phyloP scores from a whole-genome alignment of 371 early-diverging fungal species.

The Basidiobolus meristosporus region DNA sequence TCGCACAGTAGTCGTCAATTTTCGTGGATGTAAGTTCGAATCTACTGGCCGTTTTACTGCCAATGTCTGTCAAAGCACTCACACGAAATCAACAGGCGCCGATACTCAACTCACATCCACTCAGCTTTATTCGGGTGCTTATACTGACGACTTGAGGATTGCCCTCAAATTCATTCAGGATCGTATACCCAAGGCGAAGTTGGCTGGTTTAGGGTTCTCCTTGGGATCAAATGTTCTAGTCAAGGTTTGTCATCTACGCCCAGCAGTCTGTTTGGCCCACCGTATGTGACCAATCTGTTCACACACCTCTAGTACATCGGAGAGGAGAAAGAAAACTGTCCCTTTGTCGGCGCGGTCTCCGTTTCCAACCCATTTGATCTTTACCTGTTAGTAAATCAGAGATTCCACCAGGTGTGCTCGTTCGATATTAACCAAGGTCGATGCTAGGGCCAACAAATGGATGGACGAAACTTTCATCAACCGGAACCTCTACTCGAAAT shows the following conservation, averaged over 20 bases:
- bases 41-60: background rate
- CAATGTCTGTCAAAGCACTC: background rate
- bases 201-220: conserved; percentile 71
- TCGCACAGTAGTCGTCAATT: conserved; percentile 70
- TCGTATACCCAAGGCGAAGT: conserved; percentile 32
- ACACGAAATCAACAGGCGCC: conserved; percentile 12
- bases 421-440: background rate
- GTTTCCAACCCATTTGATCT: conserved; percentile 80
- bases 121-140: conserved; percentile 65
- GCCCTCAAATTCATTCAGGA: conserved; percentile 32
- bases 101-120: conserved; percentile 48
- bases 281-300: conserved; percentile 1
- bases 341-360: conserved; percentile 51
- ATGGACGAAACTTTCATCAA: conserved; percentile 26
- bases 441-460: conserved; percentile 2
- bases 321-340: conserved; percentile 57
- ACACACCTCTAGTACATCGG: conserved; percentile 40
- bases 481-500: conserved; percentile 33
- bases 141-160: conserved; percentile 58
- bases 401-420: background rate
- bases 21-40: conserved; percentile 44
- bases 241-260: no score
- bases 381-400: conserved; percentile 13
- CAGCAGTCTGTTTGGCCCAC: no score
- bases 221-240: conserved; percentile 80